A percentile compares a stretch with the other conserved stretches of the same genome.
Evolutionary conservation across 305 asterid genomes (phyloP).

Genomic region (Solanum chacoense): DNA sequence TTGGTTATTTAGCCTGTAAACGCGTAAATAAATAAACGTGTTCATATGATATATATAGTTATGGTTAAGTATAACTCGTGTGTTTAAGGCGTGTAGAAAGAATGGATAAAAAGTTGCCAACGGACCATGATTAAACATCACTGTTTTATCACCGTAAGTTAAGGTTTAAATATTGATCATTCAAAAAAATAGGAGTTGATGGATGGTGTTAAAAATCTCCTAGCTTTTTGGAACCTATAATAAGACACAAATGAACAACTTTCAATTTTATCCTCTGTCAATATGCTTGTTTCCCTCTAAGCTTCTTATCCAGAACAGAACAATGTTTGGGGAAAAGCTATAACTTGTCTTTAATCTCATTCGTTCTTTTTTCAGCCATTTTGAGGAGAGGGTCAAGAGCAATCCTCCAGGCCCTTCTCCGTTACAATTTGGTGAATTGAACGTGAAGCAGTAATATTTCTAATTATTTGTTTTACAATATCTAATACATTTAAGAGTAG

Average conservation of each 20-base stretch:
- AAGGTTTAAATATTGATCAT: background rate
- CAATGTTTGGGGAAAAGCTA: constrained; percentile 10
- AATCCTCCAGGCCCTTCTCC: constrained; percentile 32
- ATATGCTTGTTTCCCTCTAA: constrained; percentile 14
- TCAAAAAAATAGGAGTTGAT: constrained; percentile 1
- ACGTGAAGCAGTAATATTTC: background rate
- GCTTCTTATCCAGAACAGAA: constrained; percentile 39
- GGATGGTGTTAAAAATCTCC: constrained; percentile 12
- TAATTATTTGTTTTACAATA: background rate
- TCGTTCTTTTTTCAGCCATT: constrained; percentile 4
- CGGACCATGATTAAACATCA: background rate
- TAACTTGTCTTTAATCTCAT: background rate
- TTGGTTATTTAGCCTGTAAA: background rate
- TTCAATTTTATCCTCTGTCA: constrained; percentile 3
- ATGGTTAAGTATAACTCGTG: background rate
- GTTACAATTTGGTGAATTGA: background rate
- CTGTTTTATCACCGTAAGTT: background rate
- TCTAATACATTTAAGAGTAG: background rate
- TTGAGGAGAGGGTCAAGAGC: constrained; percentile 35
- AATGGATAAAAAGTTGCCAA: background rate
- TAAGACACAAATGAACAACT: background rate
- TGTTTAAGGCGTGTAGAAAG: background rate
- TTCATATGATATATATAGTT: background rate
- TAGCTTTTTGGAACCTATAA: constrained; percentile 1
- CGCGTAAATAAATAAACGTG: background rate